phyloP scores from a whole-genome alignment of 2,329 filamentous ascomycete genomes.

The Fusarium oligoseptatum region DNA sequence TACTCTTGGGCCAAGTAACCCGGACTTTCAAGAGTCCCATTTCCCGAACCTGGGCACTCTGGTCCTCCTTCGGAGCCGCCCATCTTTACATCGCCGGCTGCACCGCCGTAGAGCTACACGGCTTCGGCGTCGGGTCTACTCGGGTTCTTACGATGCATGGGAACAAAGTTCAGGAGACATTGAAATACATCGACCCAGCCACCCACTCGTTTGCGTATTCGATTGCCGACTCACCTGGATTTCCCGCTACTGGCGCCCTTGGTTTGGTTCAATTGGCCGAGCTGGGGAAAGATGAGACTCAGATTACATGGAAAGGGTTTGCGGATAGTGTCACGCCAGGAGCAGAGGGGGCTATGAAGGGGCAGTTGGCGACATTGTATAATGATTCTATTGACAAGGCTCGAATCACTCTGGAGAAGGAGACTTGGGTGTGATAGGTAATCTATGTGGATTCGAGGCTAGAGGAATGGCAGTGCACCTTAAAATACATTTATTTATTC shows the following conservation, averaged over 20 bases:
- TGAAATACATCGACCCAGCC: not conserved
- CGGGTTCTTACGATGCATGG: not conserved
- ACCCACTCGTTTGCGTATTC: not conserved
- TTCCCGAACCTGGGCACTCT: not conserved
- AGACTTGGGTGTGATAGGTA: not conserved
- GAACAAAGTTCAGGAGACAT: not conserved
- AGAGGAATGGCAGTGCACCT: no score
- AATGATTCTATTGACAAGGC: not conserved
- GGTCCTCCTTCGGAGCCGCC: conserved; percentile 1
- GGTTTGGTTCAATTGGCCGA: not conserved
- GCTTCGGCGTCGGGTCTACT: not conserved
- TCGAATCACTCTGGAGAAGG: not conserved
- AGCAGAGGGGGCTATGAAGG: not conserved
- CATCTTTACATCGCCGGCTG: not conserved
- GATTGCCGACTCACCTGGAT: not conserved
- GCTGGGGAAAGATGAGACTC: not conserved
- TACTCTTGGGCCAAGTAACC: not conserved
- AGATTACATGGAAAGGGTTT: not conserved
- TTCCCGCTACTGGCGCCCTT: not conserved
- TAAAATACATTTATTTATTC: not conserved
- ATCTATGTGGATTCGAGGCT: no score
- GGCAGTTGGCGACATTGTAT: not conserved
- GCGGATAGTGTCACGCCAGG: not conserved
- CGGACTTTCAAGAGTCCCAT: not conserved
- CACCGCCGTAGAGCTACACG: not conserved